Evolutionary conservation across 2,329 filamentous ascomycete species (phyloP).

Genomic region (Huntiella savannae): DNA sequence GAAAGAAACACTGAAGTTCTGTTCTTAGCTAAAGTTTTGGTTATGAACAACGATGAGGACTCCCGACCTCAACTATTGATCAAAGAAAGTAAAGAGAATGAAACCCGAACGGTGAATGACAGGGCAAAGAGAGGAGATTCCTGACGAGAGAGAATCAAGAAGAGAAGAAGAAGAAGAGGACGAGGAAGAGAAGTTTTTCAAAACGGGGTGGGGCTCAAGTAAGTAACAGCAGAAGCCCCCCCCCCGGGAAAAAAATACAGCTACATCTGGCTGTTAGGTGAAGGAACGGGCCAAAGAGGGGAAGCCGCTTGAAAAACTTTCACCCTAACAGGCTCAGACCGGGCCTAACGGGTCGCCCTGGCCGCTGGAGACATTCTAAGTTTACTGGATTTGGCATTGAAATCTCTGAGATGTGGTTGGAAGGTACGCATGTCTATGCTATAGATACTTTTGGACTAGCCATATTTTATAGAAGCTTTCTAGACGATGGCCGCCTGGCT

Average conservation of each 20-base stretch:
- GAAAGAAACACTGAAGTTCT: constrained; percentile 12
- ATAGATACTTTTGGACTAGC: constrained; percentile 7
- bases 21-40: constrained; percentile 5
- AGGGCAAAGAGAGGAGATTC: constrained; percentile 18
- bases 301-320: constrained; percentile 11
- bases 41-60: constrained; percentile 14
- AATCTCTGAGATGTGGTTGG: background rate
- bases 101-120: constrained; percentile 5
- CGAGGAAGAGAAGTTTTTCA: background rate
- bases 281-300: constrained; percentile 12
- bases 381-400: background rate
- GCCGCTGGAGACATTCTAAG: background rate
- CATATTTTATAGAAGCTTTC: background rate
- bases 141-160: constrained; percentile 13
- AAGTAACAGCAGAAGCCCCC: background rate
- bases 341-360: too few species aligned
- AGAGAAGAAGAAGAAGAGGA: constrained; percentile 2
- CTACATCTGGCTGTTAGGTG: background rate
- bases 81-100: constrained; percentile 22
- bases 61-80: constrained; percentile 20
- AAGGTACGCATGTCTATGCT: background rate
- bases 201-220: background rate
- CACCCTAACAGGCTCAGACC: background rate
- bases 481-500: background rate
- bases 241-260: background rate